phyloP scores from a whole-genome alignment of 352 stramenopile genomes.

The Discostella stelligera region DNA sequence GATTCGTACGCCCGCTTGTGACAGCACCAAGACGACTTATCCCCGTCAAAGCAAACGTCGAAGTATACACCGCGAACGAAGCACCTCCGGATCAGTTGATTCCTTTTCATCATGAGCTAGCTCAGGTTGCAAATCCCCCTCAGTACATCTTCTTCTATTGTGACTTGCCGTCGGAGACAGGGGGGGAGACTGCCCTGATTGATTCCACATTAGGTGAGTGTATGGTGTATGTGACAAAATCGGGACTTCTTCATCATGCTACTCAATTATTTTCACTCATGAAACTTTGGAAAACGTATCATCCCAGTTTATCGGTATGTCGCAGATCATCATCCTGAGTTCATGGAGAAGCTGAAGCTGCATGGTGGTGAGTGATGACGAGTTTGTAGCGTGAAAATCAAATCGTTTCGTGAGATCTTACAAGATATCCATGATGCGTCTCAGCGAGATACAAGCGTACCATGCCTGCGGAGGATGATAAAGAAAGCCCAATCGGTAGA shows the following conservation, averaged over 20 bases:
- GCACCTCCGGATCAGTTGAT: conserved; percentile 69
- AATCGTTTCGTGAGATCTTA: neutral
- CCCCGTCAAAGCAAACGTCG: conserved; percentile 47
- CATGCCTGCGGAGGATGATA: conserved; percentile 69
- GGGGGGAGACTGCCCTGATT: conserved; percentile 72
- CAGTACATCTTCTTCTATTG: conserved; percentile 79
- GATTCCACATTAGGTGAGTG: conserved; percentile 56
- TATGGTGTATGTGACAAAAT: neutral
- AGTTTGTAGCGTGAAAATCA: neutral
- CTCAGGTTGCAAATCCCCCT: conserved; percentile 69
- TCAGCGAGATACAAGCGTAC: conserved; percentile 66
- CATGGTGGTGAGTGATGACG: conserved; percentile 43
- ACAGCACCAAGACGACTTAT: conserved; percentile 56
- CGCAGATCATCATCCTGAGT: conserved; percentile 58
- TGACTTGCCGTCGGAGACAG: conserved; percentile 54
- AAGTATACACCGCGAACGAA: conserved; percentile 76
- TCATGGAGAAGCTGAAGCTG: conserved; percentile 59
- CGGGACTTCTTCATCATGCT: neutral
- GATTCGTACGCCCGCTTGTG: conserved; percentile 4
- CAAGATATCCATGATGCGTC: neutral
- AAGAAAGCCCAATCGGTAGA: conserved; percentile 62
- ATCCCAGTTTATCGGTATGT: conserved; percentile 59
- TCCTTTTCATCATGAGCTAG: conserved; percentile 78
- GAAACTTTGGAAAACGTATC: neutral
- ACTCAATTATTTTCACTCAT: neutral